Evolutionary conservation across 2,329 filamentous ascomycete genomes (phyloP), one percentile per base, ranked within the genome.

Genomic region (Calonectria hongkongensis): DNA sequence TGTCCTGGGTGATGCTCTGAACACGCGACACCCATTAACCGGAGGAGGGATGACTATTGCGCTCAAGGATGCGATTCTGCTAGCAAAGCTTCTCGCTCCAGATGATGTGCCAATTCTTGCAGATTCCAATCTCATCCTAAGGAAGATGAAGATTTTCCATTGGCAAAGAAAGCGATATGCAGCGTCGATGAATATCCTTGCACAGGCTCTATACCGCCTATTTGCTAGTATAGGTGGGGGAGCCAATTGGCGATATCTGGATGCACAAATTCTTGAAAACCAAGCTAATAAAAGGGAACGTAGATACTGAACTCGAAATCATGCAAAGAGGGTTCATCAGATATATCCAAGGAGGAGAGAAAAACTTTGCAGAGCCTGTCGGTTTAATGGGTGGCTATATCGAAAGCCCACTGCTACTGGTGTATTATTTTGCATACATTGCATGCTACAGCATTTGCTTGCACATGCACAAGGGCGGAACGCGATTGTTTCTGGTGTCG

Each of bases 1-100:
- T 54, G 50, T 54, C 1, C 7, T 54, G 27, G 50, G 50, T n/a
- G 50, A 54, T n/a, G 16, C 50, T n/a, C n/a, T 54, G 16, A 54
- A 54, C 16, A 54, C 33, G 27, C 50, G 50, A 6, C 50, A 54
- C 16, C 50, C 50, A 7, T 33, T 54, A 13, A 54, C 50, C 4
- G 50, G 50, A 54, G 50, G 50, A 54, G 50, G 50, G 16, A 54
- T 54, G 50, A 54, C 50, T 8, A 18, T 54, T 3, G 50, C 50
- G 28, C 28, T 54, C 8, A 54, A 54, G 16, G 50, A 54, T 10
- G 50, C 50, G 1, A 33, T 54, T 28, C 13, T 33, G 28, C 27
- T 54, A 4, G 50, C 50, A 2, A 16, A 54, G n/a, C 50, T 54
- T 16, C 50, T 54, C 27, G 27, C 15, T 16, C 50, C 50, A n/a